These are phyloP conservation scores for Ustilago nuda DNA, from an alignment of 1,284 basidiomycete genomes.

Conservation along the genomic window DNA sequence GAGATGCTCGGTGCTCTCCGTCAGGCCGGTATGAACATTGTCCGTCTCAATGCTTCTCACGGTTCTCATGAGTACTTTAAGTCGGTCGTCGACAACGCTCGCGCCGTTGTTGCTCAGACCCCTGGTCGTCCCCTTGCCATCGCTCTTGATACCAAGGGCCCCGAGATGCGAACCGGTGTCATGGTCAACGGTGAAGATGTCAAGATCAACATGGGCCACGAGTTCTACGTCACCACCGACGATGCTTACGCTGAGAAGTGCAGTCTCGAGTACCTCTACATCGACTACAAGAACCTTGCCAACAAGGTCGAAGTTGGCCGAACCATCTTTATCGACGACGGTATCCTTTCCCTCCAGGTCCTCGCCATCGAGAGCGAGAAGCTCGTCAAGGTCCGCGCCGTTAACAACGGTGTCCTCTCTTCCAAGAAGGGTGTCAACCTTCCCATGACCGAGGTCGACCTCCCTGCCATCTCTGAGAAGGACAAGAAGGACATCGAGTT, in stretches of 20 bases:
- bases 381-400: constrained; percentile 77
- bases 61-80: constrained; percentile 68
- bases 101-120: constrained; percentile 58
- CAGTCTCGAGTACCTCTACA: constrained; percentile 78
- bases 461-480: constrained; percentile 97
- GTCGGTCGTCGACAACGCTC: constrained; percentile 67
- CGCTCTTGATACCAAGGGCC: constrained; percentile 99
- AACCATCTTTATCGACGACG: constrained; percentile 96
- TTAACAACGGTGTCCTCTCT: constrained; percentile 93
- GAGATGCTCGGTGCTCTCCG: constrained; percentile 66
- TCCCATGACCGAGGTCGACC: constrained; percentile 96
- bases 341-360: constrained; percentile 94
- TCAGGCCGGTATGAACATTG: constrained; percentile 68
- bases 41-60: constrained; percentile 68
- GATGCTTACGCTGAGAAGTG: constrained; percentile 80
- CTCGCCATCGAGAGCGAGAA: constrained; percentile 75
- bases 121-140: constrained; percentile 92
- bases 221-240: constrained; percentile 92
- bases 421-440: constrained; percentile 99
- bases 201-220: constrained; percentile 88
- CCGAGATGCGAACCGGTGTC: constrained; percentile 97
- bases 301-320: constrained; percentile 96
- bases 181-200: constrained; percentile 89
- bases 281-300: constrained; percentile 82
- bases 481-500: constrained; percentile 88